Base-by-base conservation (phyloP, 139 green algal species). In the Zygnema circumcarinatum region DNA sequence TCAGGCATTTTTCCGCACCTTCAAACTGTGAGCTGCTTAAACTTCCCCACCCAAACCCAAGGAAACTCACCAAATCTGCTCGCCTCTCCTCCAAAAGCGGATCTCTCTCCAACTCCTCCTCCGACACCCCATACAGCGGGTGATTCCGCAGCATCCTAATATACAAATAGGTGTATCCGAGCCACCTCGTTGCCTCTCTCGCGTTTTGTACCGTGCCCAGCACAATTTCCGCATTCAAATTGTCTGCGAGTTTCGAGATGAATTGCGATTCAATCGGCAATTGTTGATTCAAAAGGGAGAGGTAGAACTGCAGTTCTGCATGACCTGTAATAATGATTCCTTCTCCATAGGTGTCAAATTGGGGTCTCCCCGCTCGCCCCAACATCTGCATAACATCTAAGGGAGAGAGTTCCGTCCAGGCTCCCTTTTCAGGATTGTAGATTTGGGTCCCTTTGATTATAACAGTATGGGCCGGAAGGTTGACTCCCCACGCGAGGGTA, bases 351-450 rank as follows among this genome's bases (percentile, higher is more conserved):
- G 94, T 95, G 92, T 99, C 97, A 72, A 94, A 99, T 94, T 98
- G 96, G 16, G 97, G 97, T 0, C 97, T 93, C 1, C 97, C 97
- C 3, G 97, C 97, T 36, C 97, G 94, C 20, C 97, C 97, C 92
- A 99, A 95, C 97, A 99, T 99, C 93, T 99, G 97, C 97, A 99
- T 99, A 42, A 99, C 94, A 90, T 99, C 97, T 93, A 98, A 94
- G 2, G 95, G 94, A 67, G 88, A 94, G 72, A 99, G 93, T 93
- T 99, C 96, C 78, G 92, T 93, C 97, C 97, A 99, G 0, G 84
- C 93, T 35, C 91, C 90, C 92, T 98, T 98, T 54, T 95, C 95
- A 0, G 96, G 96, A 92, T 97, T 98, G 95, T 99, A 99, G 39
- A 98, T 93, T 90, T 98, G 93, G 2, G 97, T 99, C 87, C 97